Percentiles rank a stretch among this genome's conserved stretches.
Conservation (phyloP, 2,329 filamentous ascomycete species). For the Clonostachys solani region DNA sequence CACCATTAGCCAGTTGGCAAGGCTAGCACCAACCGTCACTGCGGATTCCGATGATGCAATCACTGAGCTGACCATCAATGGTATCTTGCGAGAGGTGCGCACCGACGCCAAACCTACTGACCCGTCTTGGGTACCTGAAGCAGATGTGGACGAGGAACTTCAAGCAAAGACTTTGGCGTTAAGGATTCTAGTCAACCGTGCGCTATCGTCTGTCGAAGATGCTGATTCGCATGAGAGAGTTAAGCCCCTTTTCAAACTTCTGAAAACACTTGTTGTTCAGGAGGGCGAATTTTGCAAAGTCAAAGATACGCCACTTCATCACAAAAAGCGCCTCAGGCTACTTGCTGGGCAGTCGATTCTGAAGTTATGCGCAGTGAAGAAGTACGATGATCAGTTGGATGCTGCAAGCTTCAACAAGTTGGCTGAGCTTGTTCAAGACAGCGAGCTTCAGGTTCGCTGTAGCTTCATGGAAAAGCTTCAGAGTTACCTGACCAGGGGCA, state of each 20-base stretch:
- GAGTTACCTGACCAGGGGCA: slow-evolving; percentile 77
- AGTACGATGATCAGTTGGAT: slow-evolving; percentile 71
- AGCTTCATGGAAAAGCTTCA: slow-evolving; percentile 82
- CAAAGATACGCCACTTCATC: slow-evolving; percentile 69
- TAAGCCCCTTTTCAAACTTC: slow-evolving; percentile 68
- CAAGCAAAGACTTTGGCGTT: slow-evolving; percentile 80
- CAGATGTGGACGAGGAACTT: slow-evolving; percentile 73
- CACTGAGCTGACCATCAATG: slow-evolving; percentile 69
- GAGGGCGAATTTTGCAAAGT: slow-evolving; percentile 78
- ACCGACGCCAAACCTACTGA: slow-evolving; percentile 53
- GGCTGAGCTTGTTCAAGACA: slow-evolving; percentile 77
- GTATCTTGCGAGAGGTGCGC: slow-evolving; percentile 69
- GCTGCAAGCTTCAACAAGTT: slow-evolving; percentile 76
- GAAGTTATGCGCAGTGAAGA: slow-evolving; percentile 76
- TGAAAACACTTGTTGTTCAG: slow-evolving; percentile 70
- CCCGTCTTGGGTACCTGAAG: slow-evolving; percentile 64
- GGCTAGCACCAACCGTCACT: slow-evolving; percentile 69
- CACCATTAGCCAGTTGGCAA: slow-evolving; percentile 68
- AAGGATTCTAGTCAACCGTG: slow-evolving; percentile 80
- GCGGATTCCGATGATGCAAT: slow-evolving; percentile 74
- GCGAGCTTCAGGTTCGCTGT: slow-evolving; percentile 66
- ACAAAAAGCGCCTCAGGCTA: slow-evolving; percentile 78
- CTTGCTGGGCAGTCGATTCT: slow-evolving; percentile 75
- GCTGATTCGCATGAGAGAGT: slow-evolving; percentile 51
- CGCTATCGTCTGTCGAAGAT: slow-evolving; percentile 56